These are phyloP conservation scores for Myxozyma neotropica DNA, from an alignment of 805 yeast species.

Conservation along the genomic window DNA sequence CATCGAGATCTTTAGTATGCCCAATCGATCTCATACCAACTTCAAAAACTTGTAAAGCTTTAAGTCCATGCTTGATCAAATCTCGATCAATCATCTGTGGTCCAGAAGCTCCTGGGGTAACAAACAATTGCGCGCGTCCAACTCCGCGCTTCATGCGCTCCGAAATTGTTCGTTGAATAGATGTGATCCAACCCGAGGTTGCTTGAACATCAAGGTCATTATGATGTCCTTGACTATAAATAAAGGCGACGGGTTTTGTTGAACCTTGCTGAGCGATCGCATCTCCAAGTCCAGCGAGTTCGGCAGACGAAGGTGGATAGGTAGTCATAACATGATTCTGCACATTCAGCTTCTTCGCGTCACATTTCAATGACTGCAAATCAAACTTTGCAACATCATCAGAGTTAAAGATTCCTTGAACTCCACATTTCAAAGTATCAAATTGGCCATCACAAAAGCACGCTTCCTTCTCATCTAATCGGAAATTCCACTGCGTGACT, in stretches of 20 bases:
- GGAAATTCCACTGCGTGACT: slow-evolving; percentile 34
- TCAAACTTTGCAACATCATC: slow-evolving; percentile 33
- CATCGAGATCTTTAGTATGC: slow-evolving; percentile 20
- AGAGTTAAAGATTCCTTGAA: slow-evolving; percentile 34
- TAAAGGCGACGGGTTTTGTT: slow-evolving; percentile 22
- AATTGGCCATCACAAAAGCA: slow-evolving; percentile 35
- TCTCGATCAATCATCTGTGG: slow-evolving; percentile 33
- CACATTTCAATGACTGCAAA: slow-evolving; percentile 24
- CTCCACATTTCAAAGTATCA: slow-evolving; percentile 30
- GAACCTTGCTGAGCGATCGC: slow-evolving; percentile 15
- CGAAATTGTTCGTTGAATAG: slow-evolving; percentile 31
- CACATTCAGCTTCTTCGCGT: slow-evolving; percentile 18
- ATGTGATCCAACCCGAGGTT: slow-evolving; percentile 30
- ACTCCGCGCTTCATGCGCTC: slow-evolving; percentile 20
- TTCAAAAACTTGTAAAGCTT: slow-evolving; percentile 29
- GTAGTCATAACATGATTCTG: slow-evolving; percentile 34
- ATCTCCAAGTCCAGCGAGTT: slow-evolving; percentile 26
- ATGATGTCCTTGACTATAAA: slow-evolving; percentile 33
- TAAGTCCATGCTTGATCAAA: slow-evolving; percentile 24
- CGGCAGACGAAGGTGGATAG: slow-evolving; percentile 31
- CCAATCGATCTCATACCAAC: slow-evolving; percentile 20
- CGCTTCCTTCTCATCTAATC: slow-evolving; percentile 27
- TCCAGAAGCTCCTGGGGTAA: slow-evolving; percentile 33
- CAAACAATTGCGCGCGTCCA: slow-evolving; percentile 30
- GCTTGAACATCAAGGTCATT: slow-evolving; percentile 28